These are phyloP conservation scores for Fagus sylvatica DNA, from an alignment of 306 rosid genomes.

Conservation along the genomic window DNA sequence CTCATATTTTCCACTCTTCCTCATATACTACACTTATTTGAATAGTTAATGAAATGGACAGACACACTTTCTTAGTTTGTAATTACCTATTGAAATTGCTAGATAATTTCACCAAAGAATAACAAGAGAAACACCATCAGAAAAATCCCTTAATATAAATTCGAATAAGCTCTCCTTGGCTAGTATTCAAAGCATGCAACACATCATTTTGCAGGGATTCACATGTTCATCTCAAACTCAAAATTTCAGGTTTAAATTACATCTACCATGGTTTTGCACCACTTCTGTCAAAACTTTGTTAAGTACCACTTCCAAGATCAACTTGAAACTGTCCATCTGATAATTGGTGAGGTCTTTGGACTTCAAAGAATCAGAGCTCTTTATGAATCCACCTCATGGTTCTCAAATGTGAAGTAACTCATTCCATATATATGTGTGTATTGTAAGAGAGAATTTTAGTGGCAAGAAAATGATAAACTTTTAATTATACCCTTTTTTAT, in stretches of 20 bases:
- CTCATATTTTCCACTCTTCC: neutral
- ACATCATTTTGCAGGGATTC: neutral
- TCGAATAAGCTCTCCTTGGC: neutral
- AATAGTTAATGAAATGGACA: conserved; percentile 7
- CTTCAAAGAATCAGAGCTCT: neutral
- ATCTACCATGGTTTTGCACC: neutral
- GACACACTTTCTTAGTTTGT: neutral
- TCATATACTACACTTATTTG: neutral
- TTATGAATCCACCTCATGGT: neutral
- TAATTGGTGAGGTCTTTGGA: neutral
- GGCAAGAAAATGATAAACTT: too few relatives aligned
- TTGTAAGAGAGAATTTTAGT: too few relatives aligned
- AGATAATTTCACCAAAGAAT: conserved; percentile 1
- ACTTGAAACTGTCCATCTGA: neutral
- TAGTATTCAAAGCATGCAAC: neutral
- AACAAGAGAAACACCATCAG: neutral
- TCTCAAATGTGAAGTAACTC: too few relatives aligned
- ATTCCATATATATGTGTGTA: too few relatives aligned
- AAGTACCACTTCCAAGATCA: neutral
- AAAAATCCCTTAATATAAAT: neutral
- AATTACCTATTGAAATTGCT: neutral
- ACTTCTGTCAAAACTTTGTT: neutral
- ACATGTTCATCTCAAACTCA: neutral
- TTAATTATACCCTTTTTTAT: too few relatives aligned
- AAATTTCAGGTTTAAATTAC: conserved; percentile 5